Evolutionary conservation across 1,284 basidiomycete genomes (phyloP).

Genomic region (Pterula multifida): DNA sequence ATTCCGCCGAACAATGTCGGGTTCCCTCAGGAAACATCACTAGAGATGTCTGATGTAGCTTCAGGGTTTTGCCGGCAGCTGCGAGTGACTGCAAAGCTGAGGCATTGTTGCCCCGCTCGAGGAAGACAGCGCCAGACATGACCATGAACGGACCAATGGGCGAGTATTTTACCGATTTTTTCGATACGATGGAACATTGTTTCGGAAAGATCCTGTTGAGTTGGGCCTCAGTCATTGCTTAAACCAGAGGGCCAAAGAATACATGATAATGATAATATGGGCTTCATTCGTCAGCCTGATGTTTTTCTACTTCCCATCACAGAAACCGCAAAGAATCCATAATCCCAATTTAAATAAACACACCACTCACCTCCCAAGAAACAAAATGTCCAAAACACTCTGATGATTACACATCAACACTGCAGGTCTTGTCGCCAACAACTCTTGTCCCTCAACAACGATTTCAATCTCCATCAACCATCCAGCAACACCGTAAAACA

Average conservation of each 20-base stretch:
- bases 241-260: background rate
- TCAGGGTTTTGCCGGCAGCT: slow-evolving; percentile 77
- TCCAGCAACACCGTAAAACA: slow-evolving; percentile 69
- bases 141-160: slow-evolving; percentile 93
- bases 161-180: slow-evolving; percentile 80
- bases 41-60: slow-evolving; percentile 59
- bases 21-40: slow-evolving; percentile 95
- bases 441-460: slow-evolving; percentile 78
- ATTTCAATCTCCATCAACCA: slow-evolving; percentile 61
- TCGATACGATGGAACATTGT: slow-evolving; percentile 83
- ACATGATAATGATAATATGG: too few relatives aligned
- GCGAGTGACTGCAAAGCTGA: slow-evolving; percentile 70
- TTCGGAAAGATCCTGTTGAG: slow-evolving; percentile 68
- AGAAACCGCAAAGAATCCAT: too few relatives aligned
- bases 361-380: slow-evolving; percentile 61
- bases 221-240: background rate
- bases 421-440: slow-evolving; percentile 55
- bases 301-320: too few relatives aligned
- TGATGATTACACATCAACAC: slow-evolving; percentile 92
- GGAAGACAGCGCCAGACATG: slow-evolving; percentile 87
- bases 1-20: slow-evolving; percentile 55
- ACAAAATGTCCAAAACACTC: slow-evolving; percentile 81
- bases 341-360: background rate
- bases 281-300: too few relatives aligned
- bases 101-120: slow-evolving; percentile 79